Base-by-base conservation (phyloP, 169 alveolate genomes). In the Plasmodium fragile region DNA sequence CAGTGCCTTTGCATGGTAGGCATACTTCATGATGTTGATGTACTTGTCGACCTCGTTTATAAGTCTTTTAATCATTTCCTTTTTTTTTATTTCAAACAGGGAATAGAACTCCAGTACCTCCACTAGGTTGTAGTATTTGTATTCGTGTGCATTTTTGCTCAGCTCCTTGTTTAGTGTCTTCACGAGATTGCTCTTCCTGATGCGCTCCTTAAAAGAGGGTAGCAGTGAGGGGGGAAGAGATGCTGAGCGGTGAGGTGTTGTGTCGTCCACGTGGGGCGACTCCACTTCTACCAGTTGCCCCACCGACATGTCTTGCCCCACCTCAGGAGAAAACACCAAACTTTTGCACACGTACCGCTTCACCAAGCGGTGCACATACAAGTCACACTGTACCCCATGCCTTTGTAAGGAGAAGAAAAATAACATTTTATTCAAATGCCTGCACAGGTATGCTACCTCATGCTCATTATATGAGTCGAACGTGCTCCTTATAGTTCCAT, bases 291-390 rank as follows among this genome's bases (percentile, higher is more conserved):
- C 59, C 3, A 8, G 25, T 3, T 11, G 6, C 0, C 25, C 55
- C 16, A 3, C 18, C 55, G 4, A 45, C 55, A 0, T 45, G 1
- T 45, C 5, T 7, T 45, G 18, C 5, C 18, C 59, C 59, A 30
- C 4, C 4, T 39, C 16, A 25, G 70, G 43, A 1, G 90, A 53
- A 39, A 78, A 78, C 2, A 89, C 71, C 25, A 89, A 11, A 59
- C 94, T 79, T 49, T 89, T 89, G 32, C 94, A 89, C 25, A 89
- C 49, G 39, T 89, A 89, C n/a, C 94, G 10, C 41, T 89, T 89
- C 8, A 89, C 36, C 25, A 89, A 65, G 16, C 94, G 41, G 22
- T 55, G 81, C 22, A 80, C 75, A 28, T 80, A 1, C n/a, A 7
- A 1, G 6, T 59, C 36, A 65, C 32, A 41, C 1, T 28, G 69